phyloP scores from a whole-genome alignment of 2,329 filamentous ascomycete genomes.

The Colletotrichum sidae region DNA sequence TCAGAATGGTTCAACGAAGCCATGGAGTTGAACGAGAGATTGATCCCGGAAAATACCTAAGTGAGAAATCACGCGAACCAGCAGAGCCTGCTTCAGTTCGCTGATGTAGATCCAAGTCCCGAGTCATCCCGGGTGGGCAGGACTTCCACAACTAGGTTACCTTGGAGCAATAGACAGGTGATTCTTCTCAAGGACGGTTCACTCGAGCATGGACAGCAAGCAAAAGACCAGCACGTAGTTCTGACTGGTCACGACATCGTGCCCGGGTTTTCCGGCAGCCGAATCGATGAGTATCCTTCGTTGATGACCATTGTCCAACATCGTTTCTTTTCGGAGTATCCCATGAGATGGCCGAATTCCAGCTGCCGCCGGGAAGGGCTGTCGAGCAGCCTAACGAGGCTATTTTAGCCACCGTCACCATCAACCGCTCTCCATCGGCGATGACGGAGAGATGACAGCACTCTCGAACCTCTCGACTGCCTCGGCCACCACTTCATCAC shows the following conservation, averaged over 20 bases:
- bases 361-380: neutral
- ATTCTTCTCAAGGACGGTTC: too few species aligned
- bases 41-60: neutral
- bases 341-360: neutral
- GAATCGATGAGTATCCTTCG: too few species aligned
- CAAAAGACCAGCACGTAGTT: too few species aligned
- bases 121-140: too few species aligned
- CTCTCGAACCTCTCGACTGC: neutral
- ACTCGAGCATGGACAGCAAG: too few species aligned
- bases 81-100: neutral
- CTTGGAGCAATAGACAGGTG: too few species aligned
- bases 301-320: too few species aligned
- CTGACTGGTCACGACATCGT: too few species aligned
- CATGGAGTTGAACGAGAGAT: neutral
- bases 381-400: neutral
- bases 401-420: neutral
- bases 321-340: neutral
- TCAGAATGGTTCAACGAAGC: slow-evolving; percentile 23
- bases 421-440: neutral
- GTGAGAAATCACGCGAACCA: neutral
- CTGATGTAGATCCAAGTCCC: neutral
- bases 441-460: neutral
- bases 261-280: too few species aligned
- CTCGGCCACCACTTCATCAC: slow-evolving; percentile 5
- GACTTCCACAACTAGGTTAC: too few species aligned